Conservation (phyloP, 148 eudicot genomes). For the Pouteria glomerata region DNA sequence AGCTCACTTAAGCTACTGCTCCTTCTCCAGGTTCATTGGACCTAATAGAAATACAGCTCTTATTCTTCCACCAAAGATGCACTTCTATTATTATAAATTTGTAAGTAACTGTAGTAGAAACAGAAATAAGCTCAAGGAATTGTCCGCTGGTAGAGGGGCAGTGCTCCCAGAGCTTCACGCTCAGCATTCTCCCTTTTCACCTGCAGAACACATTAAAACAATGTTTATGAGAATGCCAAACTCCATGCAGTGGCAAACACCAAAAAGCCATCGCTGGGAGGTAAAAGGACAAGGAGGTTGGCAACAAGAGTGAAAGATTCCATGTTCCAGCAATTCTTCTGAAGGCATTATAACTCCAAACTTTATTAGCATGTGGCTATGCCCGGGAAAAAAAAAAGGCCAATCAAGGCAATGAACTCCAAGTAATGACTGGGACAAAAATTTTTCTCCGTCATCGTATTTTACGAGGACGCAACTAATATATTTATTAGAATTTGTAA, state of each 20-base stretch:
- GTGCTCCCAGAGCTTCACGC: conserved; percentile 50
- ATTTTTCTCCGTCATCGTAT: too few relatives aligned
- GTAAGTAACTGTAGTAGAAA: conserved; percentile 24
- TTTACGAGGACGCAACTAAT: too few relatives aligned
- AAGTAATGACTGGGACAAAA: not conserved
- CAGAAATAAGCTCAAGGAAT: conserved; percentile 30
- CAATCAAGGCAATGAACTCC: not conserved
- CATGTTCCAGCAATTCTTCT: not conserved
- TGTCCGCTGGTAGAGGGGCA: conserved; percentile 51
- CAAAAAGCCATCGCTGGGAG: not conserved
- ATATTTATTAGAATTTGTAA: not conserved
- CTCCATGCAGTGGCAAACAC: not conserved
- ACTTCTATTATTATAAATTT: too few relatives aligned
- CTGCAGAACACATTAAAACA: conserved; percentile 22
- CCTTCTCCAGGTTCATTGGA: conserved; percentile 8
- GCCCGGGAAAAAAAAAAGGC: too few relatives aligned
- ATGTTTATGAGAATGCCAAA: not conserved
- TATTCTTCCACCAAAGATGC: conserved; percentile 9
- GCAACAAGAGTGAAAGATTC: not conserved
- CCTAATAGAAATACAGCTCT: not conserved
- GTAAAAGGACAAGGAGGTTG: too few relatives aligned
- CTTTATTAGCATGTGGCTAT: too few relatives aligned
- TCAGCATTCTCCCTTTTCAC: conserved; percentile 45
- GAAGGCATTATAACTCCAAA: not conserved
- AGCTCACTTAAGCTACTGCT: not conserved